Evolutionary conservation across 345 rosid species (phyloP), one percentile per base, ranked within the genome.

Genomic region (Firmiana major): DNA sequence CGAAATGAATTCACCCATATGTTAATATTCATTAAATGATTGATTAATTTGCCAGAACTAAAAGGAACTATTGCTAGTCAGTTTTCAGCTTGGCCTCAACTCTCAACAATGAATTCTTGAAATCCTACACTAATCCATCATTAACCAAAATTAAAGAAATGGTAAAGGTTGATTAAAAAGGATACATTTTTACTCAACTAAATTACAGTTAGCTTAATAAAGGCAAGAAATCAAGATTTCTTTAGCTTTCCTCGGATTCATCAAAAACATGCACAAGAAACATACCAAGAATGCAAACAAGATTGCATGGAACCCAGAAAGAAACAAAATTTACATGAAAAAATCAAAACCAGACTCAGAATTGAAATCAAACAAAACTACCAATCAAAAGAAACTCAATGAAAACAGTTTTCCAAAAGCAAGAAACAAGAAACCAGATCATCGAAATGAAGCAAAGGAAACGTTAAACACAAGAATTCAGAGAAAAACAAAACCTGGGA

Each of bases 221-320:
- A 40, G 42, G 49, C 62, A 57, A 7, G 28, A 57, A 57, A 57
- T 8, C 21, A n/a, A 54, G 59, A 54, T 54, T 54, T 6, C 24
- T 54, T 19, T 54, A 21, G 62, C 43, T 28, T 49, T 31, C 43
- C 11, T 70, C 7, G 43, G 42, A 8, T 49, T 28, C 9, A 70
- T 49, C 17, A 7, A 3, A 42, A 21, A 26, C 53, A 43, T 43
- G 53, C 54, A 67, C 4, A 19, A n/a, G 28, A 19, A 64, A 64
- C 45, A 17, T 9, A 64, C 9, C 11, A 64, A 36, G 36, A 67
- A 21, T 11, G 42, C 68, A 26, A 74, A 43, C 69, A 58, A 15
- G 5, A 43, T 45, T 43, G 77, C 77, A 74, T 57, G 77, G 63
- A 58, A 22, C 67, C 13, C 15, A 22, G 9, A 45, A 42, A 62